These are phyloP conservation scores for Neonectria magnoliae DNA, from an alignment of 2,329 filamentous ascomycete genomes.

Conservation along the genomic window DNA sequence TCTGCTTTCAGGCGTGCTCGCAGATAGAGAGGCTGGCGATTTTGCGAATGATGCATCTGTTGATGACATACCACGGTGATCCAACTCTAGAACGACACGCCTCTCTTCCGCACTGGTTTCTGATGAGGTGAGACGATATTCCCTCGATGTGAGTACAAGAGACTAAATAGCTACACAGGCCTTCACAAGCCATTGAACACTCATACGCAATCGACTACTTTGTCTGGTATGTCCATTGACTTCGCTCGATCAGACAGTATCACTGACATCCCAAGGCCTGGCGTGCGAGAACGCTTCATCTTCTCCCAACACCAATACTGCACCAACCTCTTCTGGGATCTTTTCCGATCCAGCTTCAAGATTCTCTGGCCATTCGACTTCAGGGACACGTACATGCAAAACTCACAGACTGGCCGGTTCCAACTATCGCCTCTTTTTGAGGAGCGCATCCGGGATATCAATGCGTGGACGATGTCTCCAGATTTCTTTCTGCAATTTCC, in stretches of 20 bases:
- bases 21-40: slow-evolving; percentile 39
- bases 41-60: slow-evolving; percentile 38
- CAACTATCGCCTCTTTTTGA: slow-evolving; percentile 40
- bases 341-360: slow-evolving; percentile 35
- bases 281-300: slow-evolving; percentile 43
- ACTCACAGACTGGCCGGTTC: slow-evolving; percentile 38
- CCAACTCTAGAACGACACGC: slow-evolving; percentile 31
- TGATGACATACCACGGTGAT: slow-evolving; percentile 43
- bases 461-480: slow-evolving; percentile 41
- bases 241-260: accelerated
- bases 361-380: slow-evolving; percentile 41
- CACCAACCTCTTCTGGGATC: slow-evolving; percentile 43
- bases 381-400: slow-evolving; percentile 41
- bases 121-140: slow-evolving; percentile 34
- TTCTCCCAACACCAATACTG: slow-evolving; percentile 46
- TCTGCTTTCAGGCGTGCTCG: slow-evolving; percentile 33
- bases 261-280: slow-evolving; percentile 35
- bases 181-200: slow-evolving; percentile 42
- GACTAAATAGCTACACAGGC: slow-evolving; percentile 26
- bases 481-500: slow-evolving; percentile 43
- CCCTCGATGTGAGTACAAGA: accelerated
- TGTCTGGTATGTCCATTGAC: slow-evolving; percentile 38
- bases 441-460: slow-evolving; percentile 40
- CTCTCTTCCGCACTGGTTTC: slow-evolving; percentile 41
- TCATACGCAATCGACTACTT: slow-evolving; percentile 47